Evolutionary conservation across 1,139 yeast genomes (phyloP), one percentile per base, ranked within the genome.

Genomic region (Meyerozyma athensensis): DNA sequence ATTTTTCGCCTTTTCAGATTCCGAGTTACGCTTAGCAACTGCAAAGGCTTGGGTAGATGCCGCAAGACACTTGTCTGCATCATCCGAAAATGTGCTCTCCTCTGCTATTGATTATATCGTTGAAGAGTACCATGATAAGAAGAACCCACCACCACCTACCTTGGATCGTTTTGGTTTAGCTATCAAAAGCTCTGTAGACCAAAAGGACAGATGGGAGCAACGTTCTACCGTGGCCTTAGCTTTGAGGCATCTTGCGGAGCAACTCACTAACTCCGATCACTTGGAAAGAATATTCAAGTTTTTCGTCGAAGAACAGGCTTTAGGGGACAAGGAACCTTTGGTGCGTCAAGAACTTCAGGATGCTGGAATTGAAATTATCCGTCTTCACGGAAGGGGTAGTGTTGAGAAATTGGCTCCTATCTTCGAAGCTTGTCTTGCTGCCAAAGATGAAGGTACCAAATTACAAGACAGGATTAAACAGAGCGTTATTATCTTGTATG

Each of bases 281-380:
- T 72, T 86, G 28, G 70, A 72, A 18, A 54, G 60, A 26, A 56
- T 85, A 14, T 76, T 86, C 52, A 58, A 64, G 20, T 81, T 86
- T 50, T 65, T 86, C 43, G 77, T 83, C 17, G 63, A 72, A 14
- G 75, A 73, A 21, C 73, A 76, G 36, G 83, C 89, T 0, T 61
- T 89, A 37, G 89, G 86, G 26, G 97, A 90, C 53, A 71, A 74
- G 43, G 85, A 84, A 43, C 68, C 75, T 3, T 63, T 77, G 38
- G 96, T 87, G 3, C 79, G 92, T 41, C 85, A 81, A 45, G 94
- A 85, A 54, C 72, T 90, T 56, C 89, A 87, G 53, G 92, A 83
- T 41, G 94, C 96, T n/a, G 98, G 96, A 39, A 72, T 83, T 40
- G 78, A 74, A 31, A 70, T 86, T 28, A 78, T 92, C 38, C 71